Evolutionary conservation across 2,329 filamentous ascomycete genomes (phyloP).

Genomic region (Lachnellula suecica): DNA sequence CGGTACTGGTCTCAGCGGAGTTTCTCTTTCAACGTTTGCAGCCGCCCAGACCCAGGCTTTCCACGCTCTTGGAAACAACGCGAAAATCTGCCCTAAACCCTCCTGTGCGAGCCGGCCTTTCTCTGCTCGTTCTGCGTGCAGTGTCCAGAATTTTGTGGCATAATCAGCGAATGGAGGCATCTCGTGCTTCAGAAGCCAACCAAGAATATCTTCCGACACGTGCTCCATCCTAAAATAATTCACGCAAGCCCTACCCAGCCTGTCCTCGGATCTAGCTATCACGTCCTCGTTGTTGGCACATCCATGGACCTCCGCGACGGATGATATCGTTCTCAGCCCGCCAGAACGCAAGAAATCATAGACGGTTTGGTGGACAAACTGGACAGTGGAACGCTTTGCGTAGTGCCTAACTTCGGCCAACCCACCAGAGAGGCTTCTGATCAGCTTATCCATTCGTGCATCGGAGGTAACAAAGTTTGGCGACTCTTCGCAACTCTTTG

Average conservation of each 20-base stretch:
- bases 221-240: conserved; percentile 12
- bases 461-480: conserved; percentile 15
- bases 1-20: too few relatives aligned
- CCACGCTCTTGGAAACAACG: too few relatives aligned
- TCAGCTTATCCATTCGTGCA: conserved; percentile 19
- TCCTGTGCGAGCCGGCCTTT: background rate
- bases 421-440: conserved; percentile 22
- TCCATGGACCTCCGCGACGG: too few relatives aligned
- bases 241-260: conserved; percentile 12
- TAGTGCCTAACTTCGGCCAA: conserved; percentile 14
- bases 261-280: background rate
- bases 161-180: conserved; percentile 11
- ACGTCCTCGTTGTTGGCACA: too few relatives aligned
- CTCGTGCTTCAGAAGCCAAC: background rate
- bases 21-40: too few relatives aligned
- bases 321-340: too few relatives aligned
- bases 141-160: conserved; percentile 7
- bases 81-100: too few relatives aligned
- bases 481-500: conserved; percentile 1
- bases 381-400: conserved; percentile 25
- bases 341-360: conserved; percentile 31
- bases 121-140: background rate
- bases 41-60: too few relatives aligned
- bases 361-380: conserved; percentile 40
- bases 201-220: background rate